Percentiles rank a stretch among this genome's conserved stretches.
Conservation (phyloP, 257 asterid species). For the Cordia subcordata region DNA sequence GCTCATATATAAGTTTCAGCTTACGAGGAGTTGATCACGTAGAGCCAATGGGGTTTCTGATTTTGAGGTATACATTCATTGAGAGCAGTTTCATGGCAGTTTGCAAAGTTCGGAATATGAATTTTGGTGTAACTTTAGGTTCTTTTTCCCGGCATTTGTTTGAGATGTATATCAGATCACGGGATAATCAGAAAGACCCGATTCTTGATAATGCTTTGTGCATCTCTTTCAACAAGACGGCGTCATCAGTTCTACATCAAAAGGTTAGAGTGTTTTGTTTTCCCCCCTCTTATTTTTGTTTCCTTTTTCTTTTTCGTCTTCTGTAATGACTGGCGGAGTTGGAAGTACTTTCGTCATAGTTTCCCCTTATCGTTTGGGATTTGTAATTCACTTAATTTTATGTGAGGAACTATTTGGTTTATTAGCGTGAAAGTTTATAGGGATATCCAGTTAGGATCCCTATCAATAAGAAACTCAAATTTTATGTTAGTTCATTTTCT, state of each 20-base stretch:
- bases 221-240: slow-evolving; percentile 41
- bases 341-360: slow-evolving; percentile 24
- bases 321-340: slow-evolving; percentile 41
- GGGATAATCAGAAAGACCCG: slow-evolving; percentile 52
- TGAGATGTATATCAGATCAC: slow-evolving; percentile 65
- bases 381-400: slow-evolving; percentile 43
- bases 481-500: too few relatives aligned
- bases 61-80: slow-evolving; percentile 28
- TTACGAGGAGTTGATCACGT: slow-evolving; percentile 36
- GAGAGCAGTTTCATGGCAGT: slow-evolving; percentile 29
- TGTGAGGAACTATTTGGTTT: slow-evolving; percentile 54
- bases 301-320: slow-evolving; percentile 20
- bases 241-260: slow-evolving; percentile 21
- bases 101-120: slow-evolving; percentile 39
- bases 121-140: slow-evolving; percentile 40
- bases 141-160: slow-evolving; percentile 41
- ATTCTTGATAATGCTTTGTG: slow-evolving; percentile 45
- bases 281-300: slow-evolving; percentile 31
- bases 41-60: slow-evolving; percentile 47
- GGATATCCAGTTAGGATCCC: slow-evolving; percentile 41
- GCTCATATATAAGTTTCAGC: slow-evolving; percentile 42
- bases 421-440: slow-evolving; percentile 51
- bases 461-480: slow-evolving; percentile 38
- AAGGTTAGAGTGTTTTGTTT: slow-evolving; percentile 45
- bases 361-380: slow-evolving; percentile 29